Evolutionary conservation across 2,329 filamentous ascomycete genomes (phyloP).

Genomic region (Fusarium solani-melongenae): DNA sequence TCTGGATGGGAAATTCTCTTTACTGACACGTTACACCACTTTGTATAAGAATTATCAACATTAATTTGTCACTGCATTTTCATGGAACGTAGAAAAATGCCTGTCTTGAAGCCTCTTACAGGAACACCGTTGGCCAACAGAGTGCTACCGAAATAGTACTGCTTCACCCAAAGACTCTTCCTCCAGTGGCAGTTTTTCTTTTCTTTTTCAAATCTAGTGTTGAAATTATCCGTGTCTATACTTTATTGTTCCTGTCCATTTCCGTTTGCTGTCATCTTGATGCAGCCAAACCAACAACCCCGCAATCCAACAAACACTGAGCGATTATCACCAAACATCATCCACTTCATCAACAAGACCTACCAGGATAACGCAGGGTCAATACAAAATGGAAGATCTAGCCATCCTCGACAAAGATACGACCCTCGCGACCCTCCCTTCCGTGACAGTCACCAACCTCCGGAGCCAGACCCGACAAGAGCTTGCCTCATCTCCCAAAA

Average conservation of each 20-base stretch:
- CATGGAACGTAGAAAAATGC: background rate
- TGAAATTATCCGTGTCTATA: background rate
- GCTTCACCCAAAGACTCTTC: background rate
- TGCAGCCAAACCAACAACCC: background rate
- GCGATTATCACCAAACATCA: background rate
- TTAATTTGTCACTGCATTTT: background rate
- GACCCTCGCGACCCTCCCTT: constrained; percentile 23
- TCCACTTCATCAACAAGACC: background rate
- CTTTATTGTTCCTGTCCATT: background rate
- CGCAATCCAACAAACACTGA: constrained; percentile 7
- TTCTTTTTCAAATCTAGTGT: background rate
- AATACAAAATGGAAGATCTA: constrained; percentile 7
- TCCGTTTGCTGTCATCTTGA: background rate
- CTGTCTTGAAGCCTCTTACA: background rate
- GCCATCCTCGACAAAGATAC: constrained; percentile 4
- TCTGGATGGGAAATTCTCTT: background rate
- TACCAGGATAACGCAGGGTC: background rate
- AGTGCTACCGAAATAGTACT: background rate
- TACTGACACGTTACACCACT: background rate
- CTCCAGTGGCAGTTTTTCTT: fast-evolving
- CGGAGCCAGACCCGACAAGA: constrained; percentile 12
- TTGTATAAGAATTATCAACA: too few species aligned
- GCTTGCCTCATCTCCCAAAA: constrained; percentile 21
- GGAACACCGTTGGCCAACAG: background rate
- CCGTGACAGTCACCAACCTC: constrained; percentile 14